Percentiles rank a stretch among this genome's conserved stretches.
Evolutionary conservation across 2,329 filamentous ascomycete genomes (phyloP).

Genomic region (Xylariaceae sp.): DNA sequence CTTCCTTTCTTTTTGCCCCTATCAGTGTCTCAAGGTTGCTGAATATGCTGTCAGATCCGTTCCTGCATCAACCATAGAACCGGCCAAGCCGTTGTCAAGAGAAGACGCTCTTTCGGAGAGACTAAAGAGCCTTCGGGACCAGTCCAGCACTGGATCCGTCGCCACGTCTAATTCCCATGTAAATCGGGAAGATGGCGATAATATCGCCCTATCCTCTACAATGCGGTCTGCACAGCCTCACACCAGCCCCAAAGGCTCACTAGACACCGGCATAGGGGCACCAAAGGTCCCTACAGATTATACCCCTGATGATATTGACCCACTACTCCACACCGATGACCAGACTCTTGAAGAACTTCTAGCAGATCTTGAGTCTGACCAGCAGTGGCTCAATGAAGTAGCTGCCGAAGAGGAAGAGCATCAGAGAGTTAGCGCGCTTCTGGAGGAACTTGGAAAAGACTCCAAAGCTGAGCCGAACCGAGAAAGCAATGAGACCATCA

Average conservation of each 20-base stretch:
- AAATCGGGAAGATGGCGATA: constrained; percentile 4
- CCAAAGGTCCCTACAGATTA: constrained; percentile 4
- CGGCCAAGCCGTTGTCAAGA: constrained; percentile 46
- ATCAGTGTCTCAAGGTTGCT: constrained; percentile 26
- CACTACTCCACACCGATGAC: constrained; percentile 53
- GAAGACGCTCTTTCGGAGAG: constrained; percentile 57
- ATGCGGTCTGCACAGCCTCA: constrained; percentile 21
- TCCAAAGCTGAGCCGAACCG: constrained; percentile 7
- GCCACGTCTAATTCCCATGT: constrained; percentile 1
- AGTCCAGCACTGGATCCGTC: constrained; percentile 32
- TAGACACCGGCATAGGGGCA: constrained; percentile 5
- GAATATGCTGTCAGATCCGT: constrained; percentile 31
- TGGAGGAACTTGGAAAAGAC: constrained; percentile 37
- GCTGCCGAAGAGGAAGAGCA: constrained; percentile 37
- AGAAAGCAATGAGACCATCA: neutral
- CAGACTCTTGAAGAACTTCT: constrained; percentile 56
- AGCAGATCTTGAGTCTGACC: constrained; percentile 43
- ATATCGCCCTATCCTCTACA: constrained; percentile 24
- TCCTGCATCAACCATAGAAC: constrained; percentile 43
- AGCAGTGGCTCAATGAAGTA: constrained; percentile 38
- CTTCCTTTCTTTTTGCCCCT: too few relatives aligned
- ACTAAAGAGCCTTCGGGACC: constrained; percentile 53
- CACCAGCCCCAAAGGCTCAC: constrained; percentile 2
- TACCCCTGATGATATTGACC: constrained; percentile 38
- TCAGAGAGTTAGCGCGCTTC: constrained; percentile 37